Percentiles rank a stretch among this genome's conserved stretches.
These are phyloP conservation scores for Blastosporella zonata DNA, from an alignment of 1,284 basidiomycete genomes.

Conservation along the genomic window DNA sequence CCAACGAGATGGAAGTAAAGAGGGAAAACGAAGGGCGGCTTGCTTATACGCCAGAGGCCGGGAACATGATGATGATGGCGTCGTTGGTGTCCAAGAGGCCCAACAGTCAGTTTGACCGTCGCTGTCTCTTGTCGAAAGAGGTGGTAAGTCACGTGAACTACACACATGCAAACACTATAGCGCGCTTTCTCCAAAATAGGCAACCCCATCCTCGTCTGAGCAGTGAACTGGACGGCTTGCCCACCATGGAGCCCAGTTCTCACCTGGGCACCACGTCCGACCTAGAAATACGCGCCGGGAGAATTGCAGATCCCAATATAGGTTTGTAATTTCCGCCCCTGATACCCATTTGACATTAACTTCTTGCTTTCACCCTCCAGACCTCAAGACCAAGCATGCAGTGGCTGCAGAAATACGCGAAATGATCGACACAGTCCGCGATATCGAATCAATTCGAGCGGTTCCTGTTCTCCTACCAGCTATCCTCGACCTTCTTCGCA, in stretches of 20 bases:
- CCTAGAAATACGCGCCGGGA: slow-evolving; percentile 65
- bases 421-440: slow-evolving; percentile 80
- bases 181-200: slow-evolving; percentile 24
- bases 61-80: slow-evolving; percentile 6
- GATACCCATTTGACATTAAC: neutral
- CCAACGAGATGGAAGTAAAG: neutral
- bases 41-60: slow-evolving; percentile 5
- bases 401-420: slow-evolving; percentile 83
- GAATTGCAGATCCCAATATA: slow-evolving; percentile 70
- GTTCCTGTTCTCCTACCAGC: slow-evolving; percentile 76
- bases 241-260: slow-evolving; percentile 28
- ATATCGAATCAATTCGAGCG: slow-evolving; percentile 75
- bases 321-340: slow-evolving; percentile 36
- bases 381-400: slow-evolving; percentile 66
- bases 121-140: neutral
- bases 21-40: neutral
- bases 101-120: slow-evolving; percentile 6
- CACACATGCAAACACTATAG: no score
- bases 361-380: slow-evolving; percentile 32
- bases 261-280: slow-evolving; percentile 44
- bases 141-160: neutral
- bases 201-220: slow-evolving; percentile 11
- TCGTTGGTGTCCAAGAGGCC: no score
- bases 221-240: slow-evolving; percentile 28
- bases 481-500: slow-evolving; percentile 75